Evolutionary conservation across 768 basidiomycete species (phyloP), one percentile per base, ranked within the genome.

Genomic region (Lyophyllum semitale): DNA sequence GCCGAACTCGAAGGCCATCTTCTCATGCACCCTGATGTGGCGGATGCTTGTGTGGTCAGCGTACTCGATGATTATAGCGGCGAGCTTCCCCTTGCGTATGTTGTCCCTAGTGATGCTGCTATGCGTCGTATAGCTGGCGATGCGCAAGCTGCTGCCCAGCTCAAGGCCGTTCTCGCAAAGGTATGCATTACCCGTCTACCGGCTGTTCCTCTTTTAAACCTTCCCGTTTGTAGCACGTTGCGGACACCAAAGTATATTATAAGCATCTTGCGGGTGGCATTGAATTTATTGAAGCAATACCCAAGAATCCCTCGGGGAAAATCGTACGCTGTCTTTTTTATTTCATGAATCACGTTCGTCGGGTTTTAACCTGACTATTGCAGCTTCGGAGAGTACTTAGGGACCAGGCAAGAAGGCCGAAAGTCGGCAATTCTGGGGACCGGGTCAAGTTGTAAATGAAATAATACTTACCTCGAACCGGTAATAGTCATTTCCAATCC

Each of bases 261-360:
- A 89, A 89, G 67, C 77, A 75, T 59, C 66, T 89, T 1, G 71
- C 77, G 4, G 86, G 84, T 7, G 87, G 86, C 8, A 76, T 89
- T 4, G 81, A 84, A 58, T 83, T 88, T 54, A 75, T 86, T 23
- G 80, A 86, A 41, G 69, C 65, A 1, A 80, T 89, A 37, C 88
- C 87, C 2, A 88, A 85, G 75, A 88, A 85, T 60, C 84, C 87
- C 2, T 85, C 84, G 20, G 87, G 88, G n/a, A 87, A 87, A 66
- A 76, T 86, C 43, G 76, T 85, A 29, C 67, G 82, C 15, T 48
- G 17, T 26, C 49, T 20, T 41, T 23, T 38, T n/a, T 9, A 38
- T 38, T 42, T 4, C n/a, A 20, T 26, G 12, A 13, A 18, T 22
- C 26, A 33, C n/a, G 27, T 29, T 29, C 20, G n/a, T 27, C 30